A percentile compares a stretch with the other conserved stretches of the same genome.
phyloP scores from a whole-genome alignment of 441 rosid genomes.

The Gossypium davidsonii region DNA sequence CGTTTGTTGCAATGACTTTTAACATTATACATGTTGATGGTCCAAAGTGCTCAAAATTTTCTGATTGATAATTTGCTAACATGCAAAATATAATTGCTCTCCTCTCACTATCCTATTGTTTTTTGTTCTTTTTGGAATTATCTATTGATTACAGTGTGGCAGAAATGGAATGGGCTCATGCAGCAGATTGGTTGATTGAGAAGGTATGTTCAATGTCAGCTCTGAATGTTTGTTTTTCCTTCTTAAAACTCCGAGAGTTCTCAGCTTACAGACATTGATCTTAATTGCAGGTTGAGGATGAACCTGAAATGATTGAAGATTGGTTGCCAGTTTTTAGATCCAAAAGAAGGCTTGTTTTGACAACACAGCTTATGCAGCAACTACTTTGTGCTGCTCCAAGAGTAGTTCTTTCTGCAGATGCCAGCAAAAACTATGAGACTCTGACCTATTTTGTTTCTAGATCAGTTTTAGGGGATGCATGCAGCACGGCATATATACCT shows the following conservation, averaged over 20 bases:
- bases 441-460: conserved; percentile 46
- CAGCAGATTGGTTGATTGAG: conserved; percentile 55
- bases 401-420: conserved; percentile 38
- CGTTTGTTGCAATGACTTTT: neutral
- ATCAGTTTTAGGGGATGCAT: conserved; percentile 62
- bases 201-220: conserved; percentile 45
- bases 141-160: conserved; percentile 46
- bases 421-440: conserved; percentile 43
- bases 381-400: conserved; percentile 48
- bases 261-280: conserved; percentile 13
- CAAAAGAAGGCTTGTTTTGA: conserved; percentile 66
- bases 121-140: neutral
- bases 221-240: neutral
- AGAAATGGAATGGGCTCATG: conserved; percentile 66
- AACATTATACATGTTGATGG: neutral
- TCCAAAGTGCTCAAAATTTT: neutral
- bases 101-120: neutral
- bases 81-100: neutral
- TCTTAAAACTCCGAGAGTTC: conserved; percentile 6
- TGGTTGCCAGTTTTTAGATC: conserved; percentile 32
- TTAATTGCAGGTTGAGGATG: conserved; percentile 53
- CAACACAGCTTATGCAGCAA: conserved; percentile 76
- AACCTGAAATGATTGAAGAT: conserved; percentile 41
- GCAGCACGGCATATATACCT: conserved; percentile 35
- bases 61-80: neutral